These are phyloP conservation scores for Phytophthora citricola DNA, from an alignment of 352 stramenopile genomes.

Conservation along the genomic window DNA sequence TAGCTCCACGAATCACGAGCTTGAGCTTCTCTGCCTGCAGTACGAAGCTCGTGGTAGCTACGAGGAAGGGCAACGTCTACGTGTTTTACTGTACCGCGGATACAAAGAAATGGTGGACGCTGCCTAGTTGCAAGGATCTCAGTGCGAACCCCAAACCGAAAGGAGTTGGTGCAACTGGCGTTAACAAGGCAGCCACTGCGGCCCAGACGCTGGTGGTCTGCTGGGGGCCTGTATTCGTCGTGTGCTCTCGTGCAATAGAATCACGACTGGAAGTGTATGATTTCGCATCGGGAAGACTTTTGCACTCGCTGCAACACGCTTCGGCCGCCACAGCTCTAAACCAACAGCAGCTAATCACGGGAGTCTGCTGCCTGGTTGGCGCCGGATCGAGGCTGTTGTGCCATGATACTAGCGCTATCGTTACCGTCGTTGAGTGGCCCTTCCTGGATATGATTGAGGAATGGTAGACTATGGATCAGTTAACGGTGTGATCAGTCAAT, in stretches of 20 bases:
- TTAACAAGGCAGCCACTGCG: constrained; percentile 25
- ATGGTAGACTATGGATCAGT: background rate
- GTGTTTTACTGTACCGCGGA: constrained; percentile 33
- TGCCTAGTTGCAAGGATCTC: constrained; percentile 37
- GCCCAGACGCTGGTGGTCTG: constrained; percentile 63
- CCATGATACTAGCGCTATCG: constrained; percentile 48
- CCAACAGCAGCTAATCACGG: constrained; percentile 41
- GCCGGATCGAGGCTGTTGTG: constrained; percentile 35
- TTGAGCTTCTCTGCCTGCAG: constrained; percentile 52
- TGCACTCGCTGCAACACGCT: constrained; percentile 49
- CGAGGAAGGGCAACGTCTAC: constrained; percentile 74
- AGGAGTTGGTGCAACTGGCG: constrained; percentile 9
- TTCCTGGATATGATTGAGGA: constrained; percentile 48
- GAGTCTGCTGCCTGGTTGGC: constrained; percentile 27
- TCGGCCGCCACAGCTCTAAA: constrained; percentile 5
- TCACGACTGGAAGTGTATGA: constrained; percentile 61
- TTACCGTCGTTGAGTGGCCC: constrained; percentile 53
- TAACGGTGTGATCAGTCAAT: background rate
- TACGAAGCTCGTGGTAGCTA: constrained; percentile 46
- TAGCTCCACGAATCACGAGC: constrained; percentile 59
- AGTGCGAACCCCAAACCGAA: constrained; percentile 53
- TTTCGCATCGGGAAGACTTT: constrained; percentile 37
- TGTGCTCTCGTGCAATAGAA: constrained; percentile 44
- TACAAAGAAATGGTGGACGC: constrained; percentile 31
- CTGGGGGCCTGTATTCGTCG: constrained; percentile 57